A percentile compares a stretch with the other conserved stretches of the same genome.
Conservation (phyloP, 192 early-diverging fungal species). For the Pilobolus umbonatus region DNA sequence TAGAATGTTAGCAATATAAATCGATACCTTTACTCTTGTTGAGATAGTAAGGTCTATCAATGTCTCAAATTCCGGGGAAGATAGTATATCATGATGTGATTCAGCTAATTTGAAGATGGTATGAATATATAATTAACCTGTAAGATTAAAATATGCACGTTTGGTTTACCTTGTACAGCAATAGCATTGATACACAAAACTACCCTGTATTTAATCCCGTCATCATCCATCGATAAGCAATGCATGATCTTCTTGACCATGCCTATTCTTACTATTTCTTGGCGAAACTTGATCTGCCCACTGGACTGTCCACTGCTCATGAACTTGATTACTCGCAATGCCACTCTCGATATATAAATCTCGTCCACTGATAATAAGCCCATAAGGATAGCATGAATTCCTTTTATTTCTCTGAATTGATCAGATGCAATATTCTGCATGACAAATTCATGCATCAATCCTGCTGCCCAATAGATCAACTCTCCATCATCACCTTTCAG, state of each 20-base stretch:
- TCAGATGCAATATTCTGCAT: slow-evolving; percentile 56
- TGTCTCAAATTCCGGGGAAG: slow-evolving; percentile 30
- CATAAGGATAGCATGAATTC: slow-evolving; percentile 55
- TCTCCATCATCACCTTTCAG: slow-evolving; percentile 74
- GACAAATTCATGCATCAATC: slow-evolving; percentile 75
- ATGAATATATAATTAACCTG: too few species aligned
- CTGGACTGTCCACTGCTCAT: slow-evolving; percentile 56
- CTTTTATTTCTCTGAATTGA: slow-evolving; percentile 56
- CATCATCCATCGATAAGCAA: slow-evolving; percentile 56
- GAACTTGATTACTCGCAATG: slow-evolving; percentile 68
- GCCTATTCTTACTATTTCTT: slow-evolving; percentile 56
- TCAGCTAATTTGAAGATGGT: too few species aligned
- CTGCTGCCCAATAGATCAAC: slow-evolving; percentile 73
- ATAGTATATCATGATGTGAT: slow-evolving; percentile 29
- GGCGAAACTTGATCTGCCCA: slow-evolving; percentile 52
- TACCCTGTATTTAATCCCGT: slow-evolving; percentile 74
- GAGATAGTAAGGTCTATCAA: slow-evolving; percentile 25
- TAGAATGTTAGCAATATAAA: slow-evolving; percentile 32
- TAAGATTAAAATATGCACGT: too few species aligned
- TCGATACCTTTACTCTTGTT: slow-evolving; percentile 20
- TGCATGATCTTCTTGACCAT: slow-evolving; percentile 60
- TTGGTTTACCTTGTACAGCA: slow-evolving; percentile 36
- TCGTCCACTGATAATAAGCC: slow-evolving; percentile 57
- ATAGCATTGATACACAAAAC: slow-evolving; percentile 45
- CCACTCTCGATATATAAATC: slow-evolving; percentile 60